A percentile compares a stretch with the other conserved stretches of the same genome.
Evolutionary conservation across 2,329 filamentous ascomycete genomes (phyloP).

Genomic region (Fusarium succisae): DNA sequence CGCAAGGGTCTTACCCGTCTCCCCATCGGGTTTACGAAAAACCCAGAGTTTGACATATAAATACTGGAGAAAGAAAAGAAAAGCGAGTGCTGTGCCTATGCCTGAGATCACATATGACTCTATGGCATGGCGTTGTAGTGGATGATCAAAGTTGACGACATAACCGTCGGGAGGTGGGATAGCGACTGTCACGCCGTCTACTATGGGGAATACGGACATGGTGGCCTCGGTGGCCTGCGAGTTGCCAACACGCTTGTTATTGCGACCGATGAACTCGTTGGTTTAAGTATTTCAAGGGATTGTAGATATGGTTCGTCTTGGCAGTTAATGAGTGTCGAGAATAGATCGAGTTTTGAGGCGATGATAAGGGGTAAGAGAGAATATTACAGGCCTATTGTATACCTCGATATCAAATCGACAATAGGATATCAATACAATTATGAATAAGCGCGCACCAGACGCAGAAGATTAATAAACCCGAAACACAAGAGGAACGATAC

Average conservation of each 20-base stretch:
- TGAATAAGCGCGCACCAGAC: neutral
- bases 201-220: slow-evolving; percentile 26
- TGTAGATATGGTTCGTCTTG: neutral
- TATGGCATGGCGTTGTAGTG: slow-evolving; percentile 35
- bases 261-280: too few relatives aligned
- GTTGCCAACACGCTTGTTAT: neutral
- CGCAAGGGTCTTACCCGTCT: slow-evolving; percentile 25
- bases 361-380: neutral
- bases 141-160: slow-evolving; percentile 47
- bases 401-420: slow-evolving; percentile 8
- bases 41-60: slow-evolving; percentile 40
- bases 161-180: slow-evolving; percentile 45
- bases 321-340: neutral
- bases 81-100: slow-evolving; percentile 30
- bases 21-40: slow-evolving; percentile 30
- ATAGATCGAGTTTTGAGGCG: neutral
- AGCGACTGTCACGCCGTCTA: slow-evolving; percentile 32
- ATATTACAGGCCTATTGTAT: neutral
- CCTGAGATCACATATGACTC: slow-evolving; percentile 31
- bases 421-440: neutral
- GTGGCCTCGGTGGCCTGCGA: neutral
- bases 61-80: slow-evolving; percentile 38
- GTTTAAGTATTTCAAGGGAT: too few relatives aligned
- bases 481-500: neutral
- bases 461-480: neutral